Base-by-base conservation (phyloP, 306 rosid species). In the Senna siamea region DNA sequence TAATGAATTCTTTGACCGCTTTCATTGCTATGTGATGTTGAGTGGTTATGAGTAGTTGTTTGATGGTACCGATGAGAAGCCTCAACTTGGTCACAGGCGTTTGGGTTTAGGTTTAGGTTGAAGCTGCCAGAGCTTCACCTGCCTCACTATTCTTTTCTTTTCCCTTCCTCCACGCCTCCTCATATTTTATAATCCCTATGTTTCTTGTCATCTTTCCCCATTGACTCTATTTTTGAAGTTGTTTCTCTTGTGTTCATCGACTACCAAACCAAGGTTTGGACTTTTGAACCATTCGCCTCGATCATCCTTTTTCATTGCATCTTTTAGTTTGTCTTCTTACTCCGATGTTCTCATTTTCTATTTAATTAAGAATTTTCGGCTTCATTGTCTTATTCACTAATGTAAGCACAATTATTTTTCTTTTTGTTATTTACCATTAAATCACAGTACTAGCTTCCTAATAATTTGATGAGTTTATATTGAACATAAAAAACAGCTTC, bases 1-100 rank as follows among this genome's bases (percentile, higher is more conserved):
- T 35, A 7, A 35, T 63, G 30, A 14, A 64, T 63, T 7, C 37
- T 28, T 76, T 83, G 82, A 83, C 77, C 69, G 84, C 66, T 61
- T 82, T 77, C n/a, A 28, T 59, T 56, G 64, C 69, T 35, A 57
- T 47, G 69, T 35, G 56, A 15, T 46, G 64, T 28, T 23, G 65
- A 66, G 89, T 74, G 64, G 84, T 64, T 76, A 22, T n/a, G 70
- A 72, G 20, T 17, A 28, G 30, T 73, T 19, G 37, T 34, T 60
- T 60, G 18, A 34, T 73, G 70, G 23, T 44, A 18, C 23, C 53
- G 22, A 56, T 26, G n/a, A 5, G 32, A 57, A 34, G 10, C 66
- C 14, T 71, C 66, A 1, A 9, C 9, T 71, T 40, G 56, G 68
- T 62, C 17, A 18, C 32, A 19, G 17, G n/a, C 6, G 50, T 40